Evolutionary conservation across 73 alveolate species (phyloP), one percentile per base, ranked within the genome.

Genomic region (Symbiodinium pilosum): DNA sequence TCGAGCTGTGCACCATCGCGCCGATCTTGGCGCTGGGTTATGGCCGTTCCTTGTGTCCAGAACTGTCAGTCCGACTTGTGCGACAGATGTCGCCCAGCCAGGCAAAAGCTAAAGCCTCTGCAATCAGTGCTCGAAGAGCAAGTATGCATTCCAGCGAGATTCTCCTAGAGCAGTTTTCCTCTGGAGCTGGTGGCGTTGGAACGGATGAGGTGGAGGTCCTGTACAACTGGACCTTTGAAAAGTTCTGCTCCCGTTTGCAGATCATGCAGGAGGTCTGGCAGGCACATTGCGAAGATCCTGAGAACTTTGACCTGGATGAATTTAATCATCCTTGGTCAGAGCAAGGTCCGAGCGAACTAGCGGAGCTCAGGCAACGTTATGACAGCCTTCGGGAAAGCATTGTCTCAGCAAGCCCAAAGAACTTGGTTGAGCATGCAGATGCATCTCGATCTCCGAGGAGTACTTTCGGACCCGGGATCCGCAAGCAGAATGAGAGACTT

Each of bases 201-300:
- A 36, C 92, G 6, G 85, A 44, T 47, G 69, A 84, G 47, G 77
- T 75, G 44, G 98, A 92, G 41, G 98, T 92, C 26, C 92, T 92
- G 43, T 92, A 92, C 92, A 77, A 75, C 68, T 92, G 98, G 98
- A 92, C 98, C 32, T 92, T 92, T 30, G 98, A 71, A 36, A 92
- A 92, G 84, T 92, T 92, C 43, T 77, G 92, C 84, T 71, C 89
- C 24, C 98, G 98, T 42, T 32, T 92, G 40, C 98, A 92, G 98
- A 92, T 92, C 44, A 92, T 92, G 98, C 98, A 92, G 85, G 98
- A 92, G 36, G 92, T 92, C 34, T 92, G 96, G 96, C 96, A 91
- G 30, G 96, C 96, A 7, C 96, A 91, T 26, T 36, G 75, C 51
- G 73, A 91, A 32, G 96, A 91, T n/a, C 96, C 96, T 30, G 96